Evolutionary conservation across 306 rosid species (phyloP).

Genomic region (Boehmeria nivea): DNA sequence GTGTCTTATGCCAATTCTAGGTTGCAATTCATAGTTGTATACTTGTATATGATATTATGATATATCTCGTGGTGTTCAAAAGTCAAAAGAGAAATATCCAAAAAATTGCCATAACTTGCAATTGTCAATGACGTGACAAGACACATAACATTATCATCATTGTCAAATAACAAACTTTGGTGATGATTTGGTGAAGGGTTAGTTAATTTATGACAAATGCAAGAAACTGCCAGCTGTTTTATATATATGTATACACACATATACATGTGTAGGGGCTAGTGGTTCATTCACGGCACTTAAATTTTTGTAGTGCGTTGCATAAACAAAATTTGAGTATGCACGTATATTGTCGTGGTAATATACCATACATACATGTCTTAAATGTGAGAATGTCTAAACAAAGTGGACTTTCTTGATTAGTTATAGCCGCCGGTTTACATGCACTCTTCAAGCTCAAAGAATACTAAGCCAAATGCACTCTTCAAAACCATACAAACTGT

Average conservation of each 20-base stretch:
- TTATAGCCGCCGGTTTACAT: too few species aligned
- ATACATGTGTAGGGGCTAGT: too few species aligned
- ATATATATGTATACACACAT: not conserved
- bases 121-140: not conserved
- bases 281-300: constrained; percentile 6
- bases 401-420: not conserved
- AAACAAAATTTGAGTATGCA: not conserved
- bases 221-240: not conserved
- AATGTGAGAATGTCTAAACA: not conserved
- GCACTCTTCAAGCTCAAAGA: too few species aligned
- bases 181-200: not conserved
- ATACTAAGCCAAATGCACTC: too few species aligned
- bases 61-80: not conserved
- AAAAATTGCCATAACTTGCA: not conserved
- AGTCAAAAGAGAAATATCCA: not conserved
- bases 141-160: not conserved
- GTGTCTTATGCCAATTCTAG: too few species aligned
- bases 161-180: not conserved
- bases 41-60: too few species aligned
- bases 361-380: not conserved
- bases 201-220: not conserved
- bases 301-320: not conserved
- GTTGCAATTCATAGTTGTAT: too few species aligned
- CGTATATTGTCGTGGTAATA: not conserved
- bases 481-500: too few species aligned